Percentiles rank a stretch among this genome's conserved stretches.
phyloP scores from a whole-genome alignment of 2,329 filamentous ascomycete species.

The Venturia aucupariae region DNA sequence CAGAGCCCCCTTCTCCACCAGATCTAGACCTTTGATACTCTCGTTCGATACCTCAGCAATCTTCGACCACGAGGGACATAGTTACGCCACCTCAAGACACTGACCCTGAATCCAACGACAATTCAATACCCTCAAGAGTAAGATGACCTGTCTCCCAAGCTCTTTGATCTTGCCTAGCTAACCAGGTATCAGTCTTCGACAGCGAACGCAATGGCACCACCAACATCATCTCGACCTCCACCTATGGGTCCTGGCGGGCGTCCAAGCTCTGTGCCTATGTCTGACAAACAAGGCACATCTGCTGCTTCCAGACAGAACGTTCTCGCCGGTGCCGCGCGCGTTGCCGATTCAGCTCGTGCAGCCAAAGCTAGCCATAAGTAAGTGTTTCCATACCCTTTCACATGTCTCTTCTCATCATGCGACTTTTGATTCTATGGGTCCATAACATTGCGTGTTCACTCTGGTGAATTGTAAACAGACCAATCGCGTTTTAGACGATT shows the following conservation, averaged over 20 bases:
- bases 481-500: not conserved
- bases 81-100: not conserved
- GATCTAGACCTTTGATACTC: not conserved
- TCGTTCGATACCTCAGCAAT: not conserved
- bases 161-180: not conserved
- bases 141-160: not conserved
- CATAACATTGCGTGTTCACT: not conserved
- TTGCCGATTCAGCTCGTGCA: not conserved
- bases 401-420: not conserved
- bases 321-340: not conserved
- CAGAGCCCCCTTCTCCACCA: not conserved
- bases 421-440: not conserved
- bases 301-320: not conserved
- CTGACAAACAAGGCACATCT: not conserved
- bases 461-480: not conserved
- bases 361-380: constrained; percentile 1
- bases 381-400: not conserved
- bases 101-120: not conserved
- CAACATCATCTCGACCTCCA: not conserved
- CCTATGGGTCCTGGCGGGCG: not conserved
- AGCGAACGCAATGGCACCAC: not conserved
- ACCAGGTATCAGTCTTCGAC: not conserved
- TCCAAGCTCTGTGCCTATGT: not conserved
- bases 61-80: not conserved
- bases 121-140: not conserved